A percentile compares a stretch with the other conserved stretches of the same genome.
Conservation (phyloP, 129 eudicot genomes). For the Chrysanthemum makinoi region DNA sequence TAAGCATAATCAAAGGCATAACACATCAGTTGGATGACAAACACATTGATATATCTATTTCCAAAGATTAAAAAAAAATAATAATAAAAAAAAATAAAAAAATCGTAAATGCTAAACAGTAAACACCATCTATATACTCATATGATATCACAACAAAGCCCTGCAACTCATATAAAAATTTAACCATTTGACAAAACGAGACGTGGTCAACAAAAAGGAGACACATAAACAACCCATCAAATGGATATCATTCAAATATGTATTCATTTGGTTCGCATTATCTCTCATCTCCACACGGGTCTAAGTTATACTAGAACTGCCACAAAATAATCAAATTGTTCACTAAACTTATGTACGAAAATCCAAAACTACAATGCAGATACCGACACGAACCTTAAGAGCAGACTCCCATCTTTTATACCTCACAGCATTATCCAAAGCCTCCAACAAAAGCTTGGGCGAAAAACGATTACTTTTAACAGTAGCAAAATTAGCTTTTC, state of each 20-base stretch:
- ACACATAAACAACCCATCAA: too few relatives aligned
- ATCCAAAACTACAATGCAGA: too few relatives aligned
- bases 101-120: background rate
- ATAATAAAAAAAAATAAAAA: too few relatives aligned
- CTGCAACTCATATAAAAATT: too few relatives aligned
- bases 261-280: background rate
- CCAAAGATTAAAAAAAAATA: too few relatives aligned
- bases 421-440: conserved; percentile 64
- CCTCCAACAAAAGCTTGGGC: conserved; percentile 84
- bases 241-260: too few relatives aligned
- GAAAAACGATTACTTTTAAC: conserved; percentile 58
- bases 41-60: conserved; percentile 2
- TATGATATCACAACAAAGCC: background rate
- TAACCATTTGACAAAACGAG: too few relatives aligned
- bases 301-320: background rate
- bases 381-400: conserved; percentile 55
- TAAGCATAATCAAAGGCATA: conserved; percentile 25
- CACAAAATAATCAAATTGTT: background rate
- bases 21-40: background rate
- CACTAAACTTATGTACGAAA: background rate
- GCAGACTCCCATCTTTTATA: conserved; percentile 86
- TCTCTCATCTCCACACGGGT: background rate
- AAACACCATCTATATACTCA: background rate
- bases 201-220: too few relatives aligned
- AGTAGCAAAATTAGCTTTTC: conserved; percentile 60